Percentiles rank a stretch among this genome's conserved stretches.
phyloP scores from a whole-genome alignment of 495 filamentous ascomycete species.

The Cercophora scortea region DNA sequence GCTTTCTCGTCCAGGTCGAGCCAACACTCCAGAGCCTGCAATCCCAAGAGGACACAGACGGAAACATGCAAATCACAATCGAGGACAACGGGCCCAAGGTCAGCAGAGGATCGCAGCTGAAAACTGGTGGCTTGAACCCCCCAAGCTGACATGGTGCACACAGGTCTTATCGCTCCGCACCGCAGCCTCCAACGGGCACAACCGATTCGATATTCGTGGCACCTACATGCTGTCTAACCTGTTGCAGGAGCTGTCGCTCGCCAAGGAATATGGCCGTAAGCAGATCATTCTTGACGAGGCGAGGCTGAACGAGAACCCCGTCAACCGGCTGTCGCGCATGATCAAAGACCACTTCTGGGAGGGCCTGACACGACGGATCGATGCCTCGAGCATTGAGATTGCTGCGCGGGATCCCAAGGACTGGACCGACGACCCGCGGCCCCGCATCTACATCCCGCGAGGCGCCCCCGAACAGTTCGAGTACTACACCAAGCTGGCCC shows the following conservation, averaged over 20 bases:
- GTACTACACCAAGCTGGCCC: constrained; percentile 75
- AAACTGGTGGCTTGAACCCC: constrained; percentile 1
- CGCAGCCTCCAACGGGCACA: constrained; percentile 75
- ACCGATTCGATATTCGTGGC: constrained; percentile 77
- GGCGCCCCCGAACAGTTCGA: constrained; percentile 79
- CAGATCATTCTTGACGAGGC: constrained; percentile 81
- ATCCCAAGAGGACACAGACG: constrained; percentile 80
- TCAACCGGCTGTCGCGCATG: constrained; percentile 72
- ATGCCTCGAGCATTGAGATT: constrained; percentile 76
- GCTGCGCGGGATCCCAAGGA: constrained; percentile 86
- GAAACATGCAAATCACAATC: constrained; percentile 92
- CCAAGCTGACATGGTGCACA: constrained; percentile 28
- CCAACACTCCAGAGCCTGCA: constrained; percentile 63
- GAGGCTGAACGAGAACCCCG: constrained; percentile 85
- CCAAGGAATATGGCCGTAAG: constrained; percentile 75
- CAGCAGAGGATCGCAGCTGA: constrained; percentile 10
- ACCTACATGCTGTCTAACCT: constrained; percentile 96
- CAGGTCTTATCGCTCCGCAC: constrained; percentile 70
- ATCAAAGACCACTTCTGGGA: constrained; percentile 89
- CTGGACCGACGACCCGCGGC: constrained; percentile 78
- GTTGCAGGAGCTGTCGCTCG: constrained; percentile 85
- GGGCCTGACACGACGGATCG: constrained; percentile 77
- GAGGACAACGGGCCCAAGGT: constrained; percentile 94
- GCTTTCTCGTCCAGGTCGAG: constrained; percentile 73
- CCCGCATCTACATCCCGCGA: constrained; percentile 85